These are phyloP conservation scores for Amanita phalloides DNA, from an alignment of 768 basidiomycete genomes.

Conservation along the genomic window DNA sequence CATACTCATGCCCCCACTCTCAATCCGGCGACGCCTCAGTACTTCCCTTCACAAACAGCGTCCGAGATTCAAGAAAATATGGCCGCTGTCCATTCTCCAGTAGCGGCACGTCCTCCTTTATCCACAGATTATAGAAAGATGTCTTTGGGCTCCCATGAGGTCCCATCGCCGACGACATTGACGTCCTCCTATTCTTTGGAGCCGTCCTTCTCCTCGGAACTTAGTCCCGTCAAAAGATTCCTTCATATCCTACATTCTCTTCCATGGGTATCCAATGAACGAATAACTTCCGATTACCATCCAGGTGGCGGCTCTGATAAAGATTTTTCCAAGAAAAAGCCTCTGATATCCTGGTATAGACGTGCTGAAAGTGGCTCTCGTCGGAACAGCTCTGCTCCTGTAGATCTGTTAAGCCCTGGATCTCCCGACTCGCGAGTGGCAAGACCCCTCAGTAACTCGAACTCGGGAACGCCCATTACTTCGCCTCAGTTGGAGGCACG, in stretches of 20 bases:
- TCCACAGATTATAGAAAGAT: constrained; percentile 28
- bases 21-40: constrained; percentile 3
- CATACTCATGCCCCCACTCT: constrained; percentile 6
- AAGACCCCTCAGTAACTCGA: constrained; percentile 14
- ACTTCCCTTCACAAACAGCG: neutral
- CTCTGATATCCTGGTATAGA: constrained; percentile 24
- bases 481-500: constrained; percentile 8
- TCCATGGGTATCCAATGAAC: constrained; percentile 34
- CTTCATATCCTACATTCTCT: constrained; percentile 28
- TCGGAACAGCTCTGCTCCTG: constrained; percentile 14
- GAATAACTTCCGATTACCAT: constrained; percentile 35
- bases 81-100: constrained; percentile 16
- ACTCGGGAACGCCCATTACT: constrained; percentile 11
- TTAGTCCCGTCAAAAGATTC: constrained; percentile 32
- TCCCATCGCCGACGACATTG: constrained; percentile 13
- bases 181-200: constrained; percentile 19
- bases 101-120: constrained; percentile 21
- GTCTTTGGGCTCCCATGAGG: constrained; percentile 14
- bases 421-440: constrained; percentile 11
- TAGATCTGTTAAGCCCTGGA: constrained; percentile 23
- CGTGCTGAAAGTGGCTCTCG: constrained; percentile 11
- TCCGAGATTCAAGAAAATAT: constrained; percentile 6
- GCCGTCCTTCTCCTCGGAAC: constrained; percentile 25
- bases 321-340: constrained; percentile 13
- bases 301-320: constrained; percentile 20